Evolutionary conservation across 495 filamentous ascomycete species (phyloP).

Genomic region (Penicillium psychrofluorescens): DNA sequence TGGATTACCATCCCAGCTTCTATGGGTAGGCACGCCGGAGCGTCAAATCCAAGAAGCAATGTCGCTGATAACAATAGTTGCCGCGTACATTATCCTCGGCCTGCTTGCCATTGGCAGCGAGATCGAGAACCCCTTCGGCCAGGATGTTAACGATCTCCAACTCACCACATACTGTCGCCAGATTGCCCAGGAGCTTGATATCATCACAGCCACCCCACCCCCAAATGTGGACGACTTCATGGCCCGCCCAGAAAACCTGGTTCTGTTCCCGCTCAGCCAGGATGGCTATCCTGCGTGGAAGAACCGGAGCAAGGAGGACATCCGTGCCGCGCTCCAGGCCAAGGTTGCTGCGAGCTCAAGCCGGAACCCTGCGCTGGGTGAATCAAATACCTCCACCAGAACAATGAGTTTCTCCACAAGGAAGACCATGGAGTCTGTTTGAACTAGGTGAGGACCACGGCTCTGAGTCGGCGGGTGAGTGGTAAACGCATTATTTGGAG

Average conservation of each 20-base stretch:
- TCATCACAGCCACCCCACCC: slow-evolving; percentile 55
- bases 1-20: slow-evolving; percentile 86
- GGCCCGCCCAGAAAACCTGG: slow-evolving; percentile 48
- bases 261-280: slow-evolving; percentile 61
- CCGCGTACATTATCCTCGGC: slow-evolving; percentile 87
- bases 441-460: neutral
- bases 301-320: slow-evolving; percentile 50
- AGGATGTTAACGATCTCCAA: slow-evolving; percentile 81
- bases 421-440: slow-evolving; percentile 23
- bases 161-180: slow-evolving; percentile 70
- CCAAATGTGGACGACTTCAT: slow-evolving; percentile 53
- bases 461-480: no score
- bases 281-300: slow-evolving; percentile 54
- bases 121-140: slow-evolving; percentile 84
- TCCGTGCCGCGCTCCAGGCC: slow-evolving; percentile 43
- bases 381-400: slow-evolving; percentile 21
- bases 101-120: slow-evolving; percentile 78
- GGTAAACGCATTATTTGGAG: no score
- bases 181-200: slow-evolving; percentile 64
- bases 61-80: slow-evolving; percentile 28
- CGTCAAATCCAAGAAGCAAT: slow-evolving; percentile 6
- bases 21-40: slow-evolving; percentile 35
- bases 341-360: slow-evolving; percentile 28
- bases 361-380: slow-evolving; percentile 6
- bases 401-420: slow-evolving; percentile 4